Evolutionary conservation across 1,139 yeast genomes (phyloP).

Genomic region (Pichia sp.): DNA sequence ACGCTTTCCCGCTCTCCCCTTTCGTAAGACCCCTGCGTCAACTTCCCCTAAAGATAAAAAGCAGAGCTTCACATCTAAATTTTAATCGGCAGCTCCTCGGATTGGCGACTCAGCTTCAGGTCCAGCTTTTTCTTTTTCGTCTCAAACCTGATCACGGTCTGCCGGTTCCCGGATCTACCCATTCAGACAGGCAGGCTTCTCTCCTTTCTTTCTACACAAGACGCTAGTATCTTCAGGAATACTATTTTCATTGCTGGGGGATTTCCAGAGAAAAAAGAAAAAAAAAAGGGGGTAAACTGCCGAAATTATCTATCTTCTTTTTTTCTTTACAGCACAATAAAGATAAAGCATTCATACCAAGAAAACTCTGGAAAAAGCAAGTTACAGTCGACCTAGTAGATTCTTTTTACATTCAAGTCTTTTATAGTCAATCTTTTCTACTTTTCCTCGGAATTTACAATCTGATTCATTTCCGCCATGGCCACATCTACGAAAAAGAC

Average conservation of each 20-base stretch:
- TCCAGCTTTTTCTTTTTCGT: neutral
- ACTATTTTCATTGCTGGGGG: too few species aligned
- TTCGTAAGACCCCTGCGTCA: neutral
- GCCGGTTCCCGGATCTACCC: neutral
- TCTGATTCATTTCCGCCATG: neutral
- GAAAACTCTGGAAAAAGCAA: too few species aligned
- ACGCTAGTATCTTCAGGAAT: neutral
- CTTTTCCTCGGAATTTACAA: too few species aligned
- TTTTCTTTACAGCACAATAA: neutral
- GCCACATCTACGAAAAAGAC: slow-evolving; percentile 8
- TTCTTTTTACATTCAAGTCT: too few species aligned
- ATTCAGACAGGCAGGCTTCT: neutral
- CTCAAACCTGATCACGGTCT: neutral
- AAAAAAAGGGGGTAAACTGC: neutral
- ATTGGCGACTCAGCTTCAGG: neutral
- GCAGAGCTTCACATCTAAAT: neutral
- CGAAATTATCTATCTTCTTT: neutral
- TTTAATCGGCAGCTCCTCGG: neutral
- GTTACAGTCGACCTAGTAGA: too few species aligned
- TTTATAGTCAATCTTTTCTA: too few species aligned
- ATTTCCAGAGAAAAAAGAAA: neutral
- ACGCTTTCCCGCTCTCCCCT: neutral
- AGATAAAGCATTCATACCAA: neutral
- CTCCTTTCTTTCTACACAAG: neutral
- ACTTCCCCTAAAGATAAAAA: too few species aligned